Percentiles rank a stretch among this genome's conserved stretches.
Evolutionary conservation across 164 flowering plant species (phyloP).

Genomic region (Echeveria elegans): DNA sequence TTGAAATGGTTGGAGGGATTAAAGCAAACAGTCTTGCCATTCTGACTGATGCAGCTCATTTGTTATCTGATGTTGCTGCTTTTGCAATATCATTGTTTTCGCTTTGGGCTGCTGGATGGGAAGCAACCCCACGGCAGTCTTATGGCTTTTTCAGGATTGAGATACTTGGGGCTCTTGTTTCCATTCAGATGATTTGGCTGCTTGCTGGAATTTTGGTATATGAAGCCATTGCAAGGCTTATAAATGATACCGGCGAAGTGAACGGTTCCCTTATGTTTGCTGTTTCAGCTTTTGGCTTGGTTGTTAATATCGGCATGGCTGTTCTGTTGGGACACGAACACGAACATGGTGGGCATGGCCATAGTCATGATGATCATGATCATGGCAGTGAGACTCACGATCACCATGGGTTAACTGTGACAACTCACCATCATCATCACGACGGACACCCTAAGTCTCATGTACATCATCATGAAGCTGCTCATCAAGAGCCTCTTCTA

Average conservation of each 20-base stretch:
- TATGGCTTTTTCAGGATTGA: constrained; percentile 5
- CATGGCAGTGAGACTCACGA: not conserved
- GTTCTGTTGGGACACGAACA: constrained; percentile 3
- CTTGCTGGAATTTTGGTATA: constrained; percentile 5
- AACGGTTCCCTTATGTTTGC: constrained; percentile 5
- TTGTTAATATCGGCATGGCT: constrained; percentile 7
- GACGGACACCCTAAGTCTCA: not conserved
- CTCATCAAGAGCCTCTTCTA: not conserved
- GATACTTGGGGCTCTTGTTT: constrained; percentile 5
- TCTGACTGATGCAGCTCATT: constrained; percentile 7
- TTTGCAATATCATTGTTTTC: constrained; percentile 2
- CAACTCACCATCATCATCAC: constrained; percentile 1
- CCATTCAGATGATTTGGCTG: constrained; percentile 4
- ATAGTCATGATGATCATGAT: constrained; percentile 1
- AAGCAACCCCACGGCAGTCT: constrained; percentile 1
- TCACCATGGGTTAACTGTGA: not conserved
- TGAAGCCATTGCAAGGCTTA: constrained; percentile 3
- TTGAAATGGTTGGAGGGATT: constrained; percentile 1
- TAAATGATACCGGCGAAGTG: constrained; percentile 2
- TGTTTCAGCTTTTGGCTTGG: constrained; percentile 6
- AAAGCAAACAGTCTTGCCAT: constrained; percentile 5
- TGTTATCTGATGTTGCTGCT: constrained; percentile 7
- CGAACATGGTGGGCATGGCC: not conserved
- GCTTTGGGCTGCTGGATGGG: constrained; percentile 4
- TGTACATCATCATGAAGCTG: constrained; percentile 5